Evolutionary conservation across 1,284 basidiomycete genomes (phyloP), one percentile per base, ranked within the genome.

Genomic region (Papiliotrema fonsecae): DNA sequence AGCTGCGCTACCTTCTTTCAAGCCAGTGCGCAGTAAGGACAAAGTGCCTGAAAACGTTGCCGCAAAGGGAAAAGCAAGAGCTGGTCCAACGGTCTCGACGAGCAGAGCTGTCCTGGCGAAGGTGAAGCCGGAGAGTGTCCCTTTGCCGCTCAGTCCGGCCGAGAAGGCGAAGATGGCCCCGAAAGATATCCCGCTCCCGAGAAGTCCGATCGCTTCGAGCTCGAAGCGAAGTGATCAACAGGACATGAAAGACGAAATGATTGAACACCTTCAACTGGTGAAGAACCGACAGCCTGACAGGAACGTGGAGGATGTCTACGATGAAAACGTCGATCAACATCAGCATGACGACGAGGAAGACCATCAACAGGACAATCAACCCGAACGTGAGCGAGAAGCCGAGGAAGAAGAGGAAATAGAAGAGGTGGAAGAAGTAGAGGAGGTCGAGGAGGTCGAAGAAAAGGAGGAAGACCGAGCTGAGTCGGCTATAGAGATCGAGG

Each of bases 1-100:
- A 52, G 60, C 69, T 2, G 61, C 70, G 14, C 51, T 67, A 22
- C 69, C 69, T 24, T 61, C 55, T 35, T 72, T 72, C 57, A 51
- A 55, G 25, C 68, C 69, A 10, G 42, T 46, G 6, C 34, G 55
- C 13, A 28, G 30, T 11, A 46, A 42, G 30, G 42, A 48, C 28
- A 22, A 39, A 11, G 25, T 40, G 9, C 37, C 38, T 22, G 27
- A 19, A 30, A 21, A 14, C 22, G 28, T 6, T 14, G 16, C 25
- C 24, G 28, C 30, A 26, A 27, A 30, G 21, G 6, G 24, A 30
- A 25, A 35, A 32, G 30, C 41, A 28, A 27, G 32, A 14, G 37
- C 41, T 16, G 43, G 43, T 40, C 48, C 41, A 1, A 47, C 25
- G 19, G 44, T 40, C 10, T 21, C 38, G 7, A 40, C 38, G 38